These are phyloP conservation scores for Coffea eugenioides DNA, from an alignment of 257 asterid species.

Conservation along the genomic window DNA sequence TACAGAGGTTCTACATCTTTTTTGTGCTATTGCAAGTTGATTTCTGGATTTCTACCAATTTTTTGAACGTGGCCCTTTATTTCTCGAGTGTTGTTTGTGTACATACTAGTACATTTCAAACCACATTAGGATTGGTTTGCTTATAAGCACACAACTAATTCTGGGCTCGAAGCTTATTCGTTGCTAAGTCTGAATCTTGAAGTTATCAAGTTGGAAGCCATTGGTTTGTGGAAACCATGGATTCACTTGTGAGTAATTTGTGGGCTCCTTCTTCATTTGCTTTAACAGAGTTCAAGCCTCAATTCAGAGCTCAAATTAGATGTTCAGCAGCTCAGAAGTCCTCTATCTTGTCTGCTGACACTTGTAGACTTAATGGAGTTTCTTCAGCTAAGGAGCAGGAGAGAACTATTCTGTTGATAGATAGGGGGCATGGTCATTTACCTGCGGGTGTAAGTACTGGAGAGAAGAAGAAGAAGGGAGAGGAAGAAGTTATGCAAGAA, in stretches of 20 bases:
- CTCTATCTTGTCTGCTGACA: constrained; percentile 34
- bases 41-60: constrained; percentile 1
- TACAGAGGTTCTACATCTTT: constrained; percentile 4
- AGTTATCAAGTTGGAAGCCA: constrained; percentile 7
- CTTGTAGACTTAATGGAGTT: constrained; percentile 43
- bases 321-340: constrained; percentile 47
- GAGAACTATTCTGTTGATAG: constrained; percentile 25
- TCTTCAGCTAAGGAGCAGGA: constrained; percentile 40
- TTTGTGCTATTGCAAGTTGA: not conserved
- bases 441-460: constrained; percentile 13
- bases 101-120: too few species aligned
- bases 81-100: not conserved
- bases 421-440: constrained; percentile 30
- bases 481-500: constrained; percentile 22
- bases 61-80: not conserved
- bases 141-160: not conserved
- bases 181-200: not conserved
- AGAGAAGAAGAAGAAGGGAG: constrained; percentile 23
- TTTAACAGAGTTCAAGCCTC: constrained; percentile 34
- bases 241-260: constrained; percentile 28
- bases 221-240: constrained; percentile 25
- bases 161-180: not conserved
- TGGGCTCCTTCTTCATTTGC: constrained; percentile 26
- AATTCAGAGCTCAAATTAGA: constrained; percentile 30
- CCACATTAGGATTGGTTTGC: not conserved